Conservation (phyloP, 495 filamentous ascomycete genomes). For the Paragyromitra xinjiangensis region DNA sequence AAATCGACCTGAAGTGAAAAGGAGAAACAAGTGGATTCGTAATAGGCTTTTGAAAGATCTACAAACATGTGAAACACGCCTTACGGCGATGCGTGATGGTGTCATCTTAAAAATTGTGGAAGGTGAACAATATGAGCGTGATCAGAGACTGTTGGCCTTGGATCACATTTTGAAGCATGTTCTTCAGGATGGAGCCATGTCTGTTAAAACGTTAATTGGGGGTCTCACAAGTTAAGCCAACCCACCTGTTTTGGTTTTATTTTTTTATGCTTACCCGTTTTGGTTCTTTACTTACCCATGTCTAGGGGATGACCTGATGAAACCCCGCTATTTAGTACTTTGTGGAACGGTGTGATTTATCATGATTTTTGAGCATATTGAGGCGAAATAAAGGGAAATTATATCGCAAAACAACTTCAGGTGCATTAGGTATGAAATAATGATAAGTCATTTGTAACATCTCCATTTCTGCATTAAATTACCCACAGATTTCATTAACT, state of each 20-base stretch:
- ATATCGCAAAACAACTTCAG: background rate
- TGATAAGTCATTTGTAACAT: conserved; percentile 1
- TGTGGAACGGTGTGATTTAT: background rate
- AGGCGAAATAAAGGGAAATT: background rate
- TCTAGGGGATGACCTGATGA: background rate
- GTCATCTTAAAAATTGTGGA: conserved; percentile 30
- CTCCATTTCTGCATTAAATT: background rate
- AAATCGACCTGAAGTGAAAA: background rate
- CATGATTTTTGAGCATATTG: background rate
- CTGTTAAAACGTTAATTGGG: conserved; percentile 13
- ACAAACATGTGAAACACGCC: background rate
- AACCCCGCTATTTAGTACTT: background rate
- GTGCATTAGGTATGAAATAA: background rate
- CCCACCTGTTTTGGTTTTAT: background rate
- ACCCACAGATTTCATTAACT: background rate
- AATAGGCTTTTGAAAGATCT: conserved; percentile 23
- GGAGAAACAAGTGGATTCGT: conserved; percentile 30
- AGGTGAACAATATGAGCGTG: conserved; percentile 22
- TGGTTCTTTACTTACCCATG: too few species aligned
- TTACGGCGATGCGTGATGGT: conserved; percentile 7
- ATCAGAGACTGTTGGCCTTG: conserved; percentile 27
- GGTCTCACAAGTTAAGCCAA: background rate
- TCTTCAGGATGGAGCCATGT: conserved; percentile 4
- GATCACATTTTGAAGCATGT: conserved; percentile 25
- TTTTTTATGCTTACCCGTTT: background rate